These are phyloP conservation scores for Xylariaceae sp. DNA, from an alignment of 2,329 filamentous ascomycete genomes.

Conservation along the genomic window DNA sequence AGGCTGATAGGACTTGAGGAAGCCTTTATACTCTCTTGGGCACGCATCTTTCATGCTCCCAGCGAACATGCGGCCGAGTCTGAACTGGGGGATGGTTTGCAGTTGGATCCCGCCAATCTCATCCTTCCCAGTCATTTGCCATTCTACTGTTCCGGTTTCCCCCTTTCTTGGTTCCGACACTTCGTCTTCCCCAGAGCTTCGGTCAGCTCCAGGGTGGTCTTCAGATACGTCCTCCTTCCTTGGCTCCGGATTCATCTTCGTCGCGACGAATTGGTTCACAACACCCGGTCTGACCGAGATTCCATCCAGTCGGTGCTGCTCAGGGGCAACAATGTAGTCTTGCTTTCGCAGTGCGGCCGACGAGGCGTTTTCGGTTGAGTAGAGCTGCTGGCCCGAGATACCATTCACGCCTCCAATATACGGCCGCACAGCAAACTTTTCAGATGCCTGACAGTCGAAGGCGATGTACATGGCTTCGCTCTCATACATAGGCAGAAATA, in stretches of 20 bases:
- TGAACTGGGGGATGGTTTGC: slow-evolving; percentile 3
- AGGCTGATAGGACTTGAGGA: slow-evolving; percentile 2
- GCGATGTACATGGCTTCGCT: slow-evolving; percentile 1
- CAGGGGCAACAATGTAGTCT: slow-evolving; percentile 3
- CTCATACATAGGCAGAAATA: slow-evolving; percentile 1
- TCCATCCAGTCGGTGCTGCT: neutral
- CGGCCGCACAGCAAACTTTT: neutral
- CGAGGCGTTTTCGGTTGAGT: neutral
- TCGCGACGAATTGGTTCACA: slow-evolving; percentile 7
- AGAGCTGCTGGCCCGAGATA: neutral
- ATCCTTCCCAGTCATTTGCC: slow-evolving; percentile 4
- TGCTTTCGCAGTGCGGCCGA: neutral
- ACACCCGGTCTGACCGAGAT: neutral
- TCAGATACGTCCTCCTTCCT: neutral
- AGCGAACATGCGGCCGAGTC: slow-evolving; percentile 4
- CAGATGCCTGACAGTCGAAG: neutral
- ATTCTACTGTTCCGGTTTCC: neutral
- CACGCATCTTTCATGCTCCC: slow-evolving; percentile 2
- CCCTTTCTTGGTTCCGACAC: neutral
- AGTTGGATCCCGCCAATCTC: slow-evolving; percentile 2
- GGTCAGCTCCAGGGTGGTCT: neutral
- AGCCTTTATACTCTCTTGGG: slow-evolving; percentile 3
- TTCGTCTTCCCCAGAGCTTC: too few relatives aligned
- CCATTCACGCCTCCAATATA: neutral
- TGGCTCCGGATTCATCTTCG: slow-evolving; percentile 2